Conservation (phyloP, 768 basidiomycete genomes). For the Boletus rex-veris region DNA sequence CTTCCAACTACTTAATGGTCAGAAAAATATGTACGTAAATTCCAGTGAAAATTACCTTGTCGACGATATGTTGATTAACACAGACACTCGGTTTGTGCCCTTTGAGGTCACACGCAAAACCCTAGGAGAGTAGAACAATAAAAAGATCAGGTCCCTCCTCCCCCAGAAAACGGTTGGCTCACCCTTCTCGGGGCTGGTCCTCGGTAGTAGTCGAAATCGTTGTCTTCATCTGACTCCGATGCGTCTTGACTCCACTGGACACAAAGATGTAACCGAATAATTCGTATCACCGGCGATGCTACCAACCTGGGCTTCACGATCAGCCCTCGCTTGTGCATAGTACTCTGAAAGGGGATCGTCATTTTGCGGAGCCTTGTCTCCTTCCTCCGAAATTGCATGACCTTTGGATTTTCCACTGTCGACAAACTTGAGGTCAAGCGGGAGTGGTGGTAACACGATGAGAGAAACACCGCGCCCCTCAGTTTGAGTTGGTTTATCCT, state of each 20-base stretch:
- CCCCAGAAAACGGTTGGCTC: neutral
- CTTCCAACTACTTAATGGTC: constrained; percentile 47
- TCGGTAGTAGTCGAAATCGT: constrained; percentile 12
- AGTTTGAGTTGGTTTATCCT: constrained; percentile 7
- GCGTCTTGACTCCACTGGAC: constrained; percentile 36
- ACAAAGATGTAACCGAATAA: neutral
- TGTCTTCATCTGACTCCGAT: constrained; percentile 34
- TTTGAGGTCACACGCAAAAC: constrained; percentile 64
- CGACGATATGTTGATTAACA: constrained; percentile 69
- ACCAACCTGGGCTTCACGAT: constrained; percentile 43
- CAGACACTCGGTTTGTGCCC: constrained; percentile 35
- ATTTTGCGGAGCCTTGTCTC: neutral
- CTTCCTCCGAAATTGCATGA: neutral
- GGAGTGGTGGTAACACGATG: constrained; percentile 24
- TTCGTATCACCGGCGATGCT: neutral
- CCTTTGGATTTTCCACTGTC: constrained; percentile 1
- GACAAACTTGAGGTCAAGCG: constrained; percentile 14
- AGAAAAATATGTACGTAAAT: neutral
- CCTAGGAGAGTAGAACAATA: constrained; percentile 34
- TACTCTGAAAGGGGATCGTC: constrained; percentile 63
- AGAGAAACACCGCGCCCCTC: constrained; percentile 4
- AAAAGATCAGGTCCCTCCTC: neutral
- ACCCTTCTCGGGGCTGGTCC: constrained; percentile 31
- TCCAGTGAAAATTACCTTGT: constrained; percentile 48
- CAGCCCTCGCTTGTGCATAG: constrained; percentile 54